Base-by-base conservation (phyloP, 2,329 filamentous ascomycete species). In the Arthrobotrys pseudoclavata region DNA sequence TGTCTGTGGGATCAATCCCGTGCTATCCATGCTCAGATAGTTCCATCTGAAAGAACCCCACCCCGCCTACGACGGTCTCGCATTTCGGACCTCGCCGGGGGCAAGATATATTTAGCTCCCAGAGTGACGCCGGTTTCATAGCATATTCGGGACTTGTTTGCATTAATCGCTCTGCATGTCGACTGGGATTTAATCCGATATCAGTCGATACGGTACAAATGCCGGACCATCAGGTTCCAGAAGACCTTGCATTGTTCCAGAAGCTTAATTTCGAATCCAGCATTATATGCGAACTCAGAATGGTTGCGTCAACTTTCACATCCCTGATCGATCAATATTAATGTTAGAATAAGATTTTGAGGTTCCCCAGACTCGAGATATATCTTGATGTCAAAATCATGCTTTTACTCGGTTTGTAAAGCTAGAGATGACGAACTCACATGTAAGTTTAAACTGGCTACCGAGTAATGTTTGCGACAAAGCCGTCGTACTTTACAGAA, bases 41-140 rank as follows among this genome's bases (percentile, higher is more conserved):
- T 60, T 3, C 18, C 3, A 1, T 37, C 52, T n/a, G 12, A n/a
- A 24, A n/a, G 31, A n/a, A n/a, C 55, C 31, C 31, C 34, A 60
- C 55, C n/a, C n/a, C 4, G 24, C 29, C 40, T 4, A 18, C 29
- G n/a, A 15, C 13, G 29, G 50, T 12, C 50, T 60, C 55, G 55
- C 55, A 24, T 60, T 42, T 60, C 55, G 55, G 55, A 60, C 34
- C 22, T 60, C 10, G 20, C 34, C 31, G 55, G 34, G 52, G 10
- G 20, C 55, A 13, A 20, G 55, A 60, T 3, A 42, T 57, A 42
- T 40, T 24, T 42, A 24, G 34, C 13, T 60, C 34, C 31, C 34
- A 20, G 53, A 12, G 31, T 10, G 18, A 15, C 29, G 6, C 31
- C 31, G 9, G 13, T 57, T 22, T 29, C n/a, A 37, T 18, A 15